phyloP scores from a whole-genome alignment of 2,329 filamentous ascomycete genomes.

The Cadophora sp. region DNA sequence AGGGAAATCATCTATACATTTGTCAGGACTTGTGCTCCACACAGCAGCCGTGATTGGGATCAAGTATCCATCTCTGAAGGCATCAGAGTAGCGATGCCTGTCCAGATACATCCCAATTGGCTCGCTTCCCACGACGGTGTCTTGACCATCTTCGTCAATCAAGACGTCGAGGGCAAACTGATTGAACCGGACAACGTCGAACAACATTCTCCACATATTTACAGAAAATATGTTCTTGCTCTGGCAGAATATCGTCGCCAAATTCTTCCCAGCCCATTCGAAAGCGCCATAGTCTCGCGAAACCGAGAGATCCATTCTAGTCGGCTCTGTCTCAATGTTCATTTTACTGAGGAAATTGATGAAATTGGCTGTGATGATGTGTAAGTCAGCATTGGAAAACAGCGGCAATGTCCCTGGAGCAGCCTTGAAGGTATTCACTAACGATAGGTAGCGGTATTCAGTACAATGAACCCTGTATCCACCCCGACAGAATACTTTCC shows the following conservation, averaged over 20 bases:
- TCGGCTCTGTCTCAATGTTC: conserved; percentile 66
- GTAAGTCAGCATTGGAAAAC: neutral
- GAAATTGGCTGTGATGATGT: conserved; percentile 71
- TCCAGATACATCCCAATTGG: conserved; percentile 78
- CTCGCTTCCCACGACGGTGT: conserved; percentile 49
- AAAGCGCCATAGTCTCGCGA: conserved; percentile 75
- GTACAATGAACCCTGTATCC: conserved; percentile 79
- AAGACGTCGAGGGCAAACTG: conserved; percentile 78
- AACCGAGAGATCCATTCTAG: conserved; percentile 80
- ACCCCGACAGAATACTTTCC: conserved; percentile 58
- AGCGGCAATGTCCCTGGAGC: no score
- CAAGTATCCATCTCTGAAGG: conserved; percentile 80
- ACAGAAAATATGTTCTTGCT: conserved; percentile 70
- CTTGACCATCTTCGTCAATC: conserved; percentile 54
- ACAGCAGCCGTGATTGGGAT: conserved; percentile 84
- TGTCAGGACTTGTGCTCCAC: conserved; percentile 81
- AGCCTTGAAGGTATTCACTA: conserved; percentile 66
- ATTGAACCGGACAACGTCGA: conserved; percentile 85
- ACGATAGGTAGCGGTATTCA: conserved; percentile 76
- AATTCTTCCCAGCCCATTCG: conserved; percentile 75
- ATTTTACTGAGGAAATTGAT: conserved; percentile 73
- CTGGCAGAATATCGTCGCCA: conserved; percentile 73
- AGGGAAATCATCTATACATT: conserved; percentile 75
- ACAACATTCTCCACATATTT: conserved; percentile 80
- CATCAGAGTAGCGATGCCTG: conserved; percentile 76